Percentiles rank a stretch among this genome's conserved stretches.
phyloP scores from a whole-genome alignment of 1,284 basidiomycete genomes.

The Cystobasidium sp. region DNA sequence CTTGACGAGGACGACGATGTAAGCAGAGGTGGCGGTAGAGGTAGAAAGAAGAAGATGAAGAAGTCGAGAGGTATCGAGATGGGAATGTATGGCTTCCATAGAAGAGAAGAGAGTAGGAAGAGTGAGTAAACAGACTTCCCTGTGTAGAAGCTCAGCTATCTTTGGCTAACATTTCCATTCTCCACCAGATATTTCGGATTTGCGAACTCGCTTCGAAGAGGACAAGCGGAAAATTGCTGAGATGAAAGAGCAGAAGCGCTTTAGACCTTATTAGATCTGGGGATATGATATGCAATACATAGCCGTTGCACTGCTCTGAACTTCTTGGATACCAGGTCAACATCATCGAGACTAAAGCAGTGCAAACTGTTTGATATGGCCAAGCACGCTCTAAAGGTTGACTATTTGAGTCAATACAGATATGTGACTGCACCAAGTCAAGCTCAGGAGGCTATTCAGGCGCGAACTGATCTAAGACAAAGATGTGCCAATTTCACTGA shows the following conservation, averaged over 20 bases:
- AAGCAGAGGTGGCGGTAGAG: slow-evolving; percentile 26
- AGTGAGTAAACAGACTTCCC: slow-evolving; percentile 19
- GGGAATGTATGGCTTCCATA: slow-evolving; percentile 41
- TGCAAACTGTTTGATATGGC: no score
- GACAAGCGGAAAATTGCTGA: slow-evolving; percentile 41
- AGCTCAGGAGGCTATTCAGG: no score
- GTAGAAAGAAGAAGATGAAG: slow-evolving; percentile 42
- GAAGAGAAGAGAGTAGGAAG: slow-evolving; percentile 33
- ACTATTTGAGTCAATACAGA: no score
- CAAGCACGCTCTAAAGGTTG: no score
- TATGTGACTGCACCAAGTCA: no score
- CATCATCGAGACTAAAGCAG: no score
- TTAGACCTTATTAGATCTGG: slow-evolving; percentile 31
- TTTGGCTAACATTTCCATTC: neutral
- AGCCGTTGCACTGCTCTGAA: neutral
- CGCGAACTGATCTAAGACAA: no score
- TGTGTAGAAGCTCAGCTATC: neutral
- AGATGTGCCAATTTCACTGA: no score
- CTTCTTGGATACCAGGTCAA: neutral
- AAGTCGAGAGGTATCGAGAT: slow-evolving; percentile 36
- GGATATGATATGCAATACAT: neutral
- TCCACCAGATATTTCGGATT: slow-evolving; percentile 18
- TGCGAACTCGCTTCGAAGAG: slow-evolving; percentile 33
- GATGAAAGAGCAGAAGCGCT: slow-evolving; percentile 37
- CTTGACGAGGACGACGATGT: slow-evolving; percentile 11